phyloP scores from a whole-genome alignment of 345 rosid genomes.

The Gossypium bickii region DNA sequence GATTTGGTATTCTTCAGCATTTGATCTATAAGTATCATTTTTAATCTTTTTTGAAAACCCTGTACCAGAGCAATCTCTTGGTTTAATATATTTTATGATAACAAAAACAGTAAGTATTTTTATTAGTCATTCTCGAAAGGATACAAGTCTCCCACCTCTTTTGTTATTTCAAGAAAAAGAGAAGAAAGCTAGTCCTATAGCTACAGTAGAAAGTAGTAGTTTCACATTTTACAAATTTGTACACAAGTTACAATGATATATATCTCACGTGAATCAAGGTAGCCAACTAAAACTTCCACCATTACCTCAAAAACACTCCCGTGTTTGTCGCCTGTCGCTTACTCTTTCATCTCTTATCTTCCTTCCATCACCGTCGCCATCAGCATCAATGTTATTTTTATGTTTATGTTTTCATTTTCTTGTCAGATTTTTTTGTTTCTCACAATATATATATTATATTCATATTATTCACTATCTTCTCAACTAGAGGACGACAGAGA shows the following conservation, averaged over 20 bases:
- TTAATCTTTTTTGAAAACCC: too few species aligned
- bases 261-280: background rate
- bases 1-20: too few species aligned
- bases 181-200: too few species aligned
- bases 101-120: background rate
- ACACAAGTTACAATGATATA: background rate
- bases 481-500: background rate
- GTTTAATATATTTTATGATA: too few species aligned
- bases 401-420: background rate
- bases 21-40: too few species aligned
- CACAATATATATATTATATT: too few species aligned
- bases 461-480: background rate
- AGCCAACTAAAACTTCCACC: background rate
- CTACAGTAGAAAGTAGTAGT: too few species aligned
- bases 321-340: constrained; percentile 11
- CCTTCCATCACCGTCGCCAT: too few species aligned
- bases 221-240: too few species aligned
- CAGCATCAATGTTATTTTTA: background rate
- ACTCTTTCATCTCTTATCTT: background rate
- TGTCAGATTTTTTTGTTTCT: background rate
- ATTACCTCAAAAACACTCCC: constrained; percentile 15
- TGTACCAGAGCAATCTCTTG: too few species aligned
- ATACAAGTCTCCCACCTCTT: constrained; percentile 9
- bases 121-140: background rate
- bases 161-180: background rate